phyloP scores from a whole-genome alignment of 75 land plant genomes.

The Ceratopteris richardii region DNA sequence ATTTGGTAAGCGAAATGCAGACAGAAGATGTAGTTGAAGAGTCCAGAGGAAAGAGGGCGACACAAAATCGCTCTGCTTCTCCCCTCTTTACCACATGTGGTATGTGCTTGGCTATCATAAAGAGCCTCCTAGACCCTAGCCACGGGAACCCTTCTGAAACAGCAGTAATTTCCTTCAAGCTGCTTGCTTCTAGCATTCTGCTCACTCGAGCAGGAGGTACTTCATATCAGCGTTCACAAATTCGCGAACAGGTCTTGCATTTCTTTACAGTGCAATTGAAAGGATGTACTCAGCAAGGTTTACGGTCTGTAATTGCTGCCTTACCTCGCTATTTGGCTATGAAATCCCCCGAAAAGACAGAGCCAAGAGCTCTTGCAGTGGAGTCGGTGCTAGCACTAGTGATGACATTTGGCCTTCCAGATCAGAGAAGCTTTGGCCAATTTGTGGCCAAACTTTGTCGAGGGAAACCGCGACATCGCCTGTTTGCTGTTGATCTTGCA shows the following conservation, averaged over 20 bases:
- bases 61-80: constrained; percentile 1
- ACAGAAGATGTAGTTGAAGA: constrained; percentile 4
- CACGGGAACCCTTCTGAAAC: constrained; percentile 45
- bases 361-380: constrained; percentile 53
- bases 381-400: constrained; percentile 57
- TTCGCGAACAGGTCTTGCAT: constrained; percentile 12
- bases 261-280: constrained; percentile 31
- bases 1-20: constrained; percentile 20
- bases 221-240: constrained; percentile 11
- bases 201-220: constrained; percentile 18
- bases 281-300: constrained; percentile 11
- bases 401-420: constrained; percentile 26
- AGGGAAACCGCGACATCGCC: constrained; percentile 49
- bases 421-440: constrained; percentile 42
- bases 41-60: neutral
- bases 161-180: constrained; percentile 40
- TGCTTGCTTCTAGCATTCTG: constrained; percentile 43
- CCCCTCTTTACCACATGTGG: neutral
- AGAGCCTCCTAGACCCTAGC: constrained; percentile 26
- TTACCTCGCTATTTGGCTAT: constrained; percentile 48
- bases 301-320: constrained; percentile 39
- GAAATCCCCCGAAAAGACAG: constrained; percentile 74
- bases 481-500: constrained; percentile 64
- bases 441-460: constrained; percentile 54
- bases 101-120: constrained; percentile 37